Percentiles rank a stretch among this genome's conserved stretches.
Conservation (phyloP, 306 rosid genomes). For the Biancaea sappan region DNA sequence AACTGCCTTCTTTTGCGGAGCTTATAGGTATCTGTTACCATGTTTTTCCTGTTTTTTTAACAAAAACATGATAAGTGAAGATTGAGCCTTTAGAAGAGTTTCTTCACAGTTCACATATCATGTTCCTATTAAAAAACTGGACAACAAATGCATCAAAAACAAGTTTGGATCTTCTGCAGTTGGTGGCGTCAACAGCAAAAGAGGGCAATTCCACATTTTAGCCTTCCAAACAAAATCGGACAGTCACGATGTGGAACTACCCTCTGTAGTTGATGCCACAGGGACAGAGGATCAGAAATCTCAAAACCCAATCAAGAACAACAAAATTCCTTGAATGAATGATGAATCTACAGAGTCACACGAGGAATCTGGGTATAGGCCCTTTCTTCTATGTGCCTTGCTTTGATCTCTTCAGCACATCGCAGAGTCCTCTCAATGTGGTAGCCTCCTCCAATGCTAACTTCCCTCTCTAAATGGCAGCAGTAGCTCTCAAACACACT, state of each 20-base stretch:
- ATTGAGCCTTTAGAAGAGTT: not conserved
- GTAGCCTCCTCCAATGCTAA: conserved; percentile 86
- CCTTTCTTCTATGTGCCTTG: conserved; percentile 50
- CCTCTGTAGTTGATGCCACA: too few species aligned
- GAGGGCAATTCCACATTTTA: too few species aligned
- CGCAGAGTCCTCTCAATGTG: conserved; percentile 78
- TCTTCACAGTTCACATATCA: not conserved
- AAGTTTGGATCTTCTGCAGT: too few species aligned
- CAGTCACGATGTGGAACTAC: too few species aligned
- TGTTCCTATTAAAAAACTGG: not conserved
- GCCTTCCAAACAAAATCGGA: too few species aligned
- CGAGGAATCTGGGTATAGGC: conserved; percentile 56
- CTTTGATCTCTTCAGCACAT: conserved; percentile 82
- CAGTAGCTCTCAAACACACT: conserved; percentile 96
- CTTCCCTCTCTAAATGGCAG: conserved; percentile 87
- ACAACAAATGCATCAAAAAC: too few species aligned
- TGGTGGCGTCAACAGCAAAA: too few species aligned
- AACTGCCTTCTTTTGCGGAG: not conserved
- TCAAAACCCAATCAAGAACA: too few species aligned
- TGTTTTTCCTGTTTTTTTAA: too few species aligned
- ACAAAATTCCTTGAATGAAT: not conserved
- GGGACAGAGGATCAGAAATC: too few species aligned
- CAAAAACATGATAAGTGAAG: not conserved
- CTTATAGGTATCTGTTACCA: too few species aligned
- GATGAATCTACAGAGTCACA: conserved; percentile 46